Evolutionary conservation across 2,329 filamentous ascomycete species (phyloP).

Genomic region (Colletotrichum trifolii): DNA sequence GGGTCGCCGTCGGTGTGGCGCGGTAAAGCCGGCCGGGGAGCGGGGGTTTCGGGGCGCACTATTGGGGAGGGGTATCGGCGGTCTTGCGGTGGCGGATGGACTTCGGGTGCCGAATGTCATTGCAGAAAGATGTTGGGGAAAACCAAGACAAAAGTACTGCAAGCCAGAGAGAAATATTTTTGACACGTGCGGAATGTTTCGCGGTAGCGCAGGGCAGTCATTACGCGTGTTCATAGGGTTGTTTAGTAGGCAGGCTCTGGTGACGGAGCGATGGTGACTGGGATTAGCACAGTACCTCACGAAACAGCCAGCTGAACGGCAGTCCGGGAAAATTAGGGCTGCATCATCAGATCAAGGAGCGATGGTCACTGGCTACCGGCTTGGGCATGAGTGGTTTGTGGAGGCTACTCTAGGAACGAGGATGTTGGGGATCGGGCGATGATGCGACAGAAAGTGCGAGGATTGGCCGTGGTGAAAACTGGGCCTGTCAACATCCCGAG

Average conservation of each 20-base stretch:
- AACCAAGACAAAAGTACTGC: background rate
- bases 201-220: background rate
- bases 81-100: constrained; percentile 17
- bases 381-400: no score
- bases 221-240: background rate
- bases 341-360: constrained; percentile 31
- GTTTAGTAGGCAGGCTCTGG: background rate
- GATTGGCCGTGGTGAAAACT: constrained; percentile 17
- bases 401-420: background rate
- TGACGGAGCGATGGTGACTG: constrained; percentile 5
- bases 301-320: constrained; percentile 5
- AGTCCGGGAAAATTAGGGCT: constrained; percentile 28
- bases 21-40: constrained; percentile 25
- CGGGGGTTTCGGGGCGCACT: background rate
- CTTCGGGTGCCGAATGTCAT: background rate
- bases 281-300: background rate
- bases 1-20: constrained; percentile 26
- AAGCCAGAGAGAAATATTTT: background rate
- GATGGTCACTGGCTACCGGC: background rate
- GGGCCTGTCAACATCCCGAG: constrained; percentile 19
- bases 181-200: constrained; percentile 15
- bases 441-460: constrained; percentile 16
- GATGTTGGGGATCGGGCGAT: constrained; percentile 24
- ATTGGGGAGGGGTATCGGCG: constrained; percentile 19
- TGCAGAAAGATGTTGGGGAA: background rate